A percentile compares a stretch with the other conserved stretches of the same genome.
These are phyloP conservation scores for Xylariaceae sp. DNA, from an alignment of 2,329 filamentous ascomycete species.

Conservation along the genomic window DNA sequence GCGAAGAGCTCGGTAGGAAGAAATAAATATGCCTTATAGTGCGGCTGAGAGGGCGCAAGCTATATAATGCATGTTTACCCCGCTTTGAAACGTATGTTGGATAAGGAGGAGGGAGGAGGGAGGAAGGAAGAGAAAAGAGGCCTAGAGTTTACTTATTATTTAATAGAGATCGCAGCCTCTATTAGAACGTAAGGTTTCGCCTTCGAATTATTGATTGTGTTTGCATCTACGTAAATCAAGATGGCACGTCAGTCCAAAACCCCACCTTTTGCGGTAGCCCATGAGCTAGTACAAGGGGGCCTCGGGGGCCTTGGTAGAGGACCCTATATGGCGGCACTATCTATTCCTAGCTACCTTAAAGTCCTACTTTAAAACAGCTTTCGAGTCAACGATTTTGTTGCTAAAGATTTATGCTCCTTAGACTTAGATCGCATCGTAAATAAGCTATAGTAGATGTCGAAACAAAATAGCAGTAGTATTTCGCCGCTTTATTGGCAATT, in stretches of 20 bases:
- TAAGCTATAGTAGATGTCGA: conserved; percentile 5
- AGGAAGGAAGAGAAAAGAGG: no score
- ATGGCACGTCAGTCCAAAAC: background rate
- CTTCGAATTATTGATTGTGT: background rate
- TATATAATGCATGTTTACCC: no score
- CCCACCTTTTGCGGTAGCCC: conserved; percentile 6
- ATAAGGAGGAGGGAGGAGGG: no score
- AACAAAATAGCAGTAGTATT: conserved; percentile 16
- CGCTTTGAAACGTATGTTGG: no score
- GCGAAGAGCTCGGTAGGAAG: no score
- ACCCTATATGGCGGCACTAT: background rate
- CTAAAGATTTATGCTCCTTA: conserved; percentile 8
- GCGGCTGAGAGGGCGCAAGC: no score
- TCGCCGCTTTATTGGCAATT: conserved; percentile 31
- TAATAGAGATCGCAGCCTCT: background rate
- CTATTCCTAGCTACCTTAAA: conserved; percentile 12
- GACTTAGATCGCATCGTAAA: conserved; percentile 1
- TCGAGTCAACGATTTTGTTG: conserved; percentile 7
- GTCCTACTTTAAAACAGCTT: conserved; percentile 3
- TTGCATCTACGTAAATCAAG: background rate
- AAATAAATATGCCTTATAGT: no score
- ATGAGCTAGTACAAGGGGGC: conserved; percentile 1
- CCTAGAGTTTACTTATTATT: background rate
- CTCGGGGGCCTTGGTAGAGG: background rate
- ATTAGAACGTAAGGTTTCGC: background rate